Conservation (phyloP, 164 flowering plant species). For the Akebia trifoliata region DNA sequence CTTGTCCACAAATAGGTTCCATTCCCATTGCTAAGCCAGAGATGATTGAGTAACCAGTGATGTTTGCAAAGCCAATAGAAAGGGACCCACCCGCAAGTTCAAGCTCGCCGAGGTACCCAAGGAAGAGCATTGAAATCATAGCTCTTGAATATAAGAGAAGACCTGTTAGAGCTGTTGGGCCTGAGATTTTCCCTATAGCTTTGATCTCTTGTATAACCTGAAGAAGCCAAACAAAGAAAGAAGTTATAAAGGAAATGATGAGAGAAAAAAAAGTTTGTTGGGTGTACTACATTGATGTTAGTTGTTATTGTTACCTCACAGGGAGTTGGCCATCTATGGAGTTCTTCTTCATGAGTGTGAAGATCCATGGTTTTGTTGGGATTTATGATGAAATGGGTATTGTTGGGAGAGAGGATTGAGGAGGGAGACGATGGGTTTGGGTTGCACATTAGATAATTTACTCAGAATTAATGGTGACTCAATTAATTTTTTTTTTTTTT, state of each 20-base stretch:
- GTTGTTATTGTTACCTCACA: constrained; percentile 10
- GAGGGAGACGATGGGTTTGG: constrained; percentile 12
- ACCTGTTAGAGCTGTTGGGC: constrained; percentile 23
- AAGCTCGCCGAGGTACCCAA: constrained; percentile 26
- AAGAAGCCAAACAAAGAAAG: not conserved
- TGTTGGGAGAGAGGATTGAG: constrained; percentile 10
- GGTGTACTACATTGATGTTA: not conserved
- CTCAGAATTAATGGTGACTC: not conserved
- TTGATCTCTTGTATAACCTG: constrained; percentile 24
- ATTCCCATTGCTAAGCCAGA: constrained; percentile 30
- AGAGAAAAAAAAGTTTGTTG: not conserved
- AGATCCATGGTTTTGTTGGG: constrained; percentile 13
- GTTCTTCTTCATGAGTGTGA: constrained; percentile 12
- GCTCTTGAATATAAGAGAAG: constrained; percentile 24
- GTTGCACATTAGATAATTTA: constrained; percentile 15
- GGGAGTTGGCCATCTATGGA: constrained; percentile 23
- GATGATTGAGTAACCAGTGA: constrained; percentile 29
- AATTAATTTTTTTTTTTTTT: not conserved
- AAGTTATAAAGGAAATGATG: not conserved
- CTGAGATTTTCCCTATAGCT: constrained; percentile 21
- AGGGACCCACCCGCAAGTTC: constrained; percentile 30
- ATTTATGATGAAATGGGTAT: constrained; percentile 14
- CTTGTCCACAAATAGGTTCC: constrained; percentile 32
- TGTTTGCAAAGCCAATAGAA: constrained; percentile 28
- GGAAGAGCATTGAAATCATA: constrained; percentile 26